Conservation (phyloP, 495 filamentous ascomycete genomes). For the Penicillium manginii region DNA sequence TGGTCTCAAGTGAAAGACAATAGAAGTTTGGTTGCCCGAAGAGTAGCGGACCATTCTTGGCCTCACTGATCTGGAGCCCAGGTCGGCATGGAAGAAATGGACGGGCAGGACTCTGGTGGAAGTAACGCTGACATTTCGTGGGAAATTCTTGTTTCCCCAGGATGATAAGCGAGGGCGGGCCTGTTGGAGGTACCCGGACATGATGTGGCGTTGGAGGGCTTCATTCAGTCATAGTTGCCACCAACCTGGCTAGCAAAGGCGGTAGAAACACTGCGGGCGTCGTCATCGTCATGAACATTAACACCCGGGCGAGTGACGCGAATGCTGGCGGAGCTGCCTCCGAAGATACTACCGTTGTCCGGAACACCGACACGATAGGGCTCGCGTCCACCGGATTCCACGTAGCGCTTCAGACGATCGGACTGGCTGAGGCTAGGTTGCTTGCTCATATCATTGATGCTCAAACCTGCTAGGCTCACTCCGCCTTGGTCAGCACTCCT, state of each 20-base stretch:
- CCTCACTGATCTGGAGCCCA: slow-evolving; percentile 21
- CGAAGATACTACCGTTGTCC: slow-evolving; percentile 71
- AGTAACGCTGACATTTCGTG: slow-evolving; percentile 25
- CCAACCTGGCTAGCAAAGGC: slow-evolving; percentile 95
- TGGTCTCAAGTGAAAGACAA: neutral
- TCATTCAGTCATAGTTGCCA: slow-evolving; percentile 83
- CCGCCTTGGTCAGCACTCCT: slow-evolving; percentile 78
- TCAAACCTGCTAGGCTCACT: slow-evolving; percentile 81
- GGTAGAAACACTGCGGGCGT: slow-evolving; percentile 92
- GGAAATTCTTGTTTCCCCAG: slow-evolving; percentile 26
- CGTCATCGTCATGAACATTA: slow-evolving; percentile 69
- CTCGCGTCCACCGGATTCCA: slow-evolving; percentile 73
- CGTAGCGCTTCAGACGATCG: slow-evolving; percentile 82
- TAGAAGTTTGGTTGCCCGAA: neutral
- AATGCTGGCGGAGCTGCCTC: slow-evolving; percentile 69
- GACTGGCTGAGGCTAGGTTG: slow-evolving; percentile 83
- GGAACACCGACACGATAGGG: slow-evolving; percentile 48
- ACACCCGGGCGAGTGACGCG: slow-evolving; percentile 56
- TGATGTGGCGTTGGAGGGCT: slow-evolving; percentile 8
- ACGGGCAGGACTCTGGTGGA: slow-evolving; percentile 30
- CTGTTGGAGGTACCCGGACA: slow-evolving; percentile 26
- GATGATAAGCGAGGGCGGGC: slow-evolving; percentile 17
- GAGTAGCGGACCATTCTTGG: slow-evolving; percentile 16
- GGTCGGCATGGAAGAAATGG: slow-evolving; percentile 26
- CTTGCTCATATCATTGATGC: slow-evolving; percentile 74